Evolutionary conservation across 257 asterid genomes (phyloP).

Genomic region (Solanum habrochaites): DNA sequence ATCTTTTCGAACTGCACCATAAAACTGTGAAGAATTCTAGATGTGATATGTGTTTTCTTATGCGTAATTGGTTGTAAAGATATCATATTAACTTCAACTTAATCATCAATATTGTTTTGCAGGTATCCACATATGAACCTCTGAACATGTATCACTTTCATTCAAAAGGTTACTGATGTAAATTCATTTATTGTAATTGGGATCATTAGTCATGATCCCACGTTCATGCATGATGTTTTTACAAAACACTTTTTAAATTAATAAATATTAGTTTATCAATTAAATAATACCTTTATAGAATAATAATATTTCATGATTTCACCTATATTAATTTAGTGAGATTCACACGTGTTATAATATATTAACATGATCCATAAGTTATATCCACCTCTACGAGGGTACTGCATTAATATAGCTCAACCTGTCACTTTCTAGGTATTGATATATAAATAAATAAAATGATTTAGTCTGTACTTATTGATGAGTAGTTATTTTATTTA

Average conservation of each 20-base stretch:
- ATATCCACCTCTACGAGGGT: not conserved
- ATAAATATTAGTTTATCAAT: too few species aligned
- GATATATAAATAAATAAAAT: too few species aligned
- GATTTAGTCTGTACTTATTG: too few species aligned
- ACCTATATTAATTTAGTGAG: too few species aligned
- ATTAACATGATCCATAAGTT: not conserved
- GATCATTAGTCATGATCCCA: too few species aligned
- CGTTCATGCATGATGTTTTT: too few species aligned
- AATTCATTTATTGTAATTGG: too few species aligned
- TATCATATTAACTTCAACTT: not conserved
- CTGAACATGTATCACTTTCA: not conserved
- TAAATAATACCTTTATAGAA: too few species aligned
- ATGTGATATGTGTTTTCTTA: not conserved
- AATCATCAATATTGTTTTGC: not conserved
- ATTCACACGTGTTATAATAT: not conserved
- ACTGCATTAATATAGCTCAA: not conserved
- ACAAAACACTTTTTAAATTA: too few species aligned
- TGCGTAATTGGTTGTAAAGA: not conserved
- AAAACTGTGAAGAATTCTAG: too few species aligned
- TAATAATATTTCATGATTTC: too few species aligned
- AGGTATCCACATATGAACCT: not conserved
- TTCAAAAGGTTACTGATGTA: not conserved
- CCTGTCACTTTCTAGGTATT: not conserved
- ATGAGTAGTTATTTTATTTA: not conserved
- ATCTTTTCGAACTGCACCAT: not conserved